Conservation (phyloP, 495 filamentous ascomycete species). For the Rhizodiscina lignyota region DNA sequence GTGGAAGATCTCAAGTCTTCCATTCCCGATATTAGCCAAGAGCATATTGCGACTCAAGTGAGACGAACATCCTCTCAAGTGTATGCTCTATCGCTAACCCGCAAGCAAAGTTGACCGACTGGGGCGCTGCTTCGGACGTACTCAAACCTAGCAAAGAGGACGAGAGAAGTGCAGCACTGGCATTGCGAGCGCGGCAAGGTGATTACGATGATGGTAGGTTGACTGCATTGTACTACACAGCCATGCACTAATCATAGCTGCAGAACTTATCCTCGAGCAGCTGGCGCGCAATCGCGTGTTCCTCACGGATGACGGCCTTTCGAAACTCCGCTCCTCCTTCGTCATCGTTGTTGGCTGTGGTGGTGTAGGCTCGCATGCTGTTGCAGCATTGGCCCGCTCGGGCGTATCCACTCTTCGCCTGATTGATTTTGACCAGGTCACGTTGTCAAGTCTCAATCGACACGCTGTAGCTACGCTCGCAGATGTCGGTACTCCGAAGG, state of each 20-base stretch:
- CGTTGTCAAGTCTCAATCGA: constrained; percentile 78
- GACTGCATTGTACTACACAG: not conserved
- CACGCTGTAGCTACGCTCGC: constrained; percentile 88
- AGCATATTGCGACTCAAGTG: constrained; percentile 19
- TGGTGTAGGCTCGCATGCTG: constrained; percentile 85
- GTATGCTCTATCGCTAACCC: constrained; percentile 1
- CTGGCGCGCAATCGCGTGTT: constrained; percentile 90
- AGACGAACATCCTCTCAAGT: not conserved
- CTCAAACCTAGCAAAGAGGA: constrained; percentile 52
- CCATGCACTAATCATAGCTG: not conserved
- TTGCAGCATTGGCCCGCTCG: constrained; percentile 71
- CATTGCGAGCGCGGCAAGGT: constrained; percentile 62
- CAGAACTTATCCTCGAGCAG: constrained; percentile 86
- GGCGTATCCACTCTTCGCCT: constrained; percentile 76
- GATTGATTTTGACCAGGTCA: constrained; percentile 97
- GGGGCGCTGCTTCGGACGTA: constrained; percentile 43
- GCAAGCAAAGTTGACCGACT: constrained; percentile 55
- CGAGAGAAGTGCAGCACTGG: constrained; percentile 55
- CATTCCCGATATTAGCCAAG: constrained; percentile 20
- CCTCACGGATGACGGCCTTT: constrained; percentile 64
- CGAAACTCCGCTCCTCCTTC: constrained; percentile 62
- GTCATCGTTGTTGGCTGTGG: constrained; percentile 85
- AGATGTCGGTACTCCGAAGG: constrained; percentile 92
- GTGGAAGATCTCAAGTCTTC: constrained; percentile 22
- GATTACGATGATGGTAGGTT: constrained; percentile 74